phyloP scores from a whole-genome alignment of 768 basidiomycete genomes.

The Vararia minispora region DNA sequence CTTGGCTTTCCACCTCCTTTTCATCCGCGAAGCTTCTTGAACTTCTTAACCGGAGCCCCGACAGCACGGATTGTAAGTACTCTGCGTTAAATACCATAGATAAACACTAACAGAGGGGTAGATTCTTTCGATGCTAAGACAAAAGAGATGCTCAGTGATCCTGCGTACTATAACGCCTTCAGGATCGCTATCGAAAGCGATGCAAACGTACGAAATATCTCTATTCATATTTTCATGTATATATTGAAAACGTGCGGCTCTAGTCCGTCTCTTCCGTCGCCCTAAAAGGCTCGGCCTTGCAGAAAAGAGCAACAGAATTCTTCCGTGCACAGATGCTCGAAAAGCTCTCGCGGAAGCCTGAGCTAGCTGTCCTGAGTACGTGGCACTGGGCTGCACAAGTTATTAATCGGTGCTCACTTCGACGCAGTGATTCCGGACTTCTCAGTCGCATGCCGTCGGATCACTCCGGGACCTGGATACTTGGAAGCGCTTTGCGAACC shows the following conservation, averaged over 20 bases:
- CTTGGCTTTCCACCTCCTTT: conserved; percentile 44
- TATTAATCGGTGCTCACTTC: no score
- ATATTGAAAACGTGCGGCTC: not conserved
- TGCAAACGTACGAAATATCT: conserved; percentile 32
- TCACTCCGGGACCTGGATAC: conserved; percentile 61
- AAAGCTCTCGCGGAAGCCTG: conserved; percentile 42
- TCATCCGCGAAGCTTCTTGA: conserved; percentile 27
- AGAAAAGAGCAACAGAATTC: conserved; percentile 23
- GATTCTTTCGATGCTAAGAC: conserved; percentile 42
- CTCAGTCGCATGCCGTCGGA: conserved; percentile 45
- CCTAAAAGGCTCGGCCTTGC: conserved; percentile 26
- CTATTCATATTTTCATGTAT: not conserved
- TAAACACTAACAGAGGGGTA: conserved; percentile 11
- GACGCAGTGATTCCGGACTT: conserved; percentile 56
- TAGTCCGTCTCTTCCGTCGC: conserved; percentile 16
- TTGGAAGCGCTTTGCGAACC: conserved; percentile 53
- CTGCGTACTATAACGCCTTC: conserved; percentile 35
- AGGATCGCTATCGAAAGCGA: conserved; percentile 36
- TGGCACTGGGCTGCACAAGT: no score
- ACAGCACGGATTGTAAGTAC: conserved; percentile 31
- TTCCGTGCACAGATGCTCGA: conserved; percentile 37
- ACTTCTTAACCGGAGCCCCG: conserved; percentile 25
- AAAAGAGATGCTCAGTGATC: conserved; percentile 35
- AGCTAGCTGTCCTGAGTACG: conserved; percentile 52
- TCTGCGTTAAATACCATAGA: conserved; percentile 9